Conservation (phyloP, 1,139 yeast species). For the Blastobotrys arbuscula region DNA sequence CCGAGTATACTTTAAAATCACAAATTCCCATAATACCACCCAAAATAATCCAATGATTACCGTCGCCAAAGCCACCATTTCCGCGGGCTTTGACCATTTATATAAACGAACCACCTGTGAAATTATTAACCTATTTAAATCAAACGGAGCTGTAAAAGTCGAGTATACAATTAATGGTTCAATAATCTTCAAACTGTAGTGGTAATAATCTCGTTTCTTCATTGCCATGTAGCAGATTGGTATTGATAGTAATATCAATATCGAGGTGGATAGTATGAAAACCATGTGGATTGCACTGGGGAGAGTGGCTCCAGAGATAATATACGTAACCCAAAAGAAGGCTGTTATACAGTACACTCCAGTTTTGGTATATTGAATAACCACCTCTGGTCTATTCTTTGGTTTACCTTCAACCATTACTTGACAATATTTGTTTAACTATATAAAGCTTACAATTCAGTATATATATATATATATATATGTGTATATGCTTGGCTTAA, state of each 20-base stretch:
- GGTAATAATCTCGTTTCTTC: not conserved
- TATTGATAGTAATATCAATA: not conserved
- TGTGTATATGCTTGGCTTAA: no score
- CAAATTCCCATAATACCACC: not conserved
- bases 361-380: not conserved
- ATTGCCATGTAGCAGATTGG: not conserved
- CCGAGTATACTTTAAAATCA: not conserved
- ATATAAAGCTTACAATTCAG: no score
- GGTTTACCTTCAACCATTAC: no score
- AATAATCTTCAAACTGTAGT: not conserved
- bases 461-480: no score
- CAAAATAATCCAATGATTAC: not conserved
- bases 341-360: not conserved
- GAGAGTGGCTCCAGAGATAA: not conserved
- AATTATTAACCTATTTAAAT: not conserved
- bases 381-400: not conserved
- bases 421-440: no score
- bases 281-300: not conserved
- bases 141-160: not conserved
- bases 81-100: not conserved
- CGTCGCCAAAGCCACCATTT: not conserved
- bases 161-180: not conserved
- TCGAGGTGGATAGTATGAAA: not conserved
- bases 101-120: not conserved
- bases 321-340: not conserved